These are phyloP conservation scores for Trebouxia sp. DNA, from an alignment of 139 green algal genomes.

Conservation along the genomic window DNA sequence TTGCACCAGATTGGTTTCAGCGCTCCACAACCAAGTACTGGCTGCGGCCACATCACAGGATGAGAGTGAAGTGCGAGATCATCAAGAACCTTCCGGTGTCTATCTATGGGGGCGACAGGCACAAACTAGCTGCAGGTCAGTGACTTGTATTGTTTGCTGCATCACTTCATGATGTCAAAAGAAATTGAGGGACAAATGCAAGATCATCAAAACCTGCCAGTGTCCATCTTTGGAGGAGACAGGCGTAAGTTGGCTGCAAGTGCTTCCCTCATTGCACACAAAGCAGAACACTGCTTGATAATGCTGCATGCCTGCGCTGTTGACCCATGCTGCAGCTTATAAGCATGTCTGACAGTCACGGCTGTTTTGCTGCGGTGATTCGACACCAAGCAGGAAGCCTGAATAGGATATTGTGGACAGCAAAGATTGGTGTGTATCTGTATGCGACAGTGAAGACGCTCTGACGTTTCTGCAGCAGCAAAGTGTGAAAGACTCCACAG, in stretches of 20 bases:
- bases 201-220: no score
- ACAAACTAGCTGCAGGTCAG: conserved; percentile 7
- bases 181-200: no score
- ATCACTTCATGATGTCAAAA: not conserved
- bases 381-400: no score
- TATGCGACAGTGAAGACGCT: not conserved
- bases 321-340: no score
- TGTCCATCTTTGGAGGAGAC: no score
- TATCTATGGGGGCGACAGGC: conserved; percentile 61
- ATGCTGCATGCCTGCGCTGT: no score
- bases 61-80: conserved; percentile 63
- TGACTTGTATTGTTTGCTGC: not conserved
- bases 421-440: not conserved
- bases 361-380: no score
- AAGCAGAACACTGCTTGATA: no score
- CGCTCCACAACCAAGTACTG: conserved; percentile 84
- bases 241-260: no score
- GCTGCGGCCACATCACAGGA: conserved; percentile 64
- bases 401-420: no score
- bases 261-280: no score
- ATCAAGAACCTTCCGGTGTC: conserved; percentile 80
- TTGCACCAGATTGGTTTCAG: conserved; percentile 54
- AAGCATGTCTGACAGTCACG: no score
- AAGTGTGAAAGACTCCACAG: not conserved
- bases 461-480: conserved; percentile 10